Evolutionary conservation across 2,329 filamentous ascomycete species (phyloP), one percentile per base, ranked within the genome.

Genomic region (Cyanodermella asteris): DNA sequence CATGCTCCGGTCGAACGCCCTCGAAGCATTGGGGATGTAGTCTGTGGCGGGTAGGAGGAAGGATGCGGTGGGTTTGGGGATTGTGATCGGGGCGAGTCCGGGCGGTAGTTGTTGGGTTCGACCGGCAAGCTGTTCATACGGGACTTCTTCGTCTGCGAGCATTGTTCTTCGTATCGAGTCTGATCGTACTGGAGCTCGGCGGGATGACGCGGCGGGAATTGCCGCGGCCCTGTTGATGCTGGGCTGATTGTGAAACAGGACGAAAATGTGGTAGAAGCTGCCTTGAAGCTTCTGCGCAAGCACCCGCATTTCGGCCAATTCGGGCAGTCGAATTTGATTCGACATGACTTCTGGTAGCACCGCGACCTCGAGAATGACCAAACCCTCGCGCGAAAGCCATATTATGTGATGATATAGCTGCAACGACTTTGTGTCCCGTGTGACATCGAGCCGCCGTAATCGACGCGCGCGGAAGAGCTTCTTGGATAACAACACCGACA

Each of bases 241-340:
- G 1, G 84, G 84, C 26, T 78, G 69, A 49, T 93, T 93, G 53
- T 93, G 80, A 43, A 93, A 94, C 8, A 94, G 63, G 27, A 91
- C 87, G 46, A 91, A 91, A 36, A 97, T 80, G 51, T 97, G 84
- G 39, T 90, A 87, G 44, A 94, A 91, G 12, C 80, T 91, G 10
- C 87, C 87, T 31, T 80, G 72, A 9, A 97, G 61, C 49, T 94
- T 97, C 45, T 80, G 78, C 12, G 77, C 72, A 34, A 97, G 61
- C 22, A 94, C 82, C 41, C 81, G 82, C 29, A 91, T 67, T 46
- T 91, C 82, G 41, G 59, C 68, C 49, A 70, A 78, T 40, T 66
- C 72, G 36, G 61, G 70, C n/a, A n/a, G n/a, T n/a, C n/a, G n/a
- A n/a, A n/a, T n/a, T n/a, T n/a, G n/a, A n/a, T n/a, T n/a, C n/a